Base-by-base conservation (phyloP, 78 protist species). In the Dictyostelium discoideum region DNA sequence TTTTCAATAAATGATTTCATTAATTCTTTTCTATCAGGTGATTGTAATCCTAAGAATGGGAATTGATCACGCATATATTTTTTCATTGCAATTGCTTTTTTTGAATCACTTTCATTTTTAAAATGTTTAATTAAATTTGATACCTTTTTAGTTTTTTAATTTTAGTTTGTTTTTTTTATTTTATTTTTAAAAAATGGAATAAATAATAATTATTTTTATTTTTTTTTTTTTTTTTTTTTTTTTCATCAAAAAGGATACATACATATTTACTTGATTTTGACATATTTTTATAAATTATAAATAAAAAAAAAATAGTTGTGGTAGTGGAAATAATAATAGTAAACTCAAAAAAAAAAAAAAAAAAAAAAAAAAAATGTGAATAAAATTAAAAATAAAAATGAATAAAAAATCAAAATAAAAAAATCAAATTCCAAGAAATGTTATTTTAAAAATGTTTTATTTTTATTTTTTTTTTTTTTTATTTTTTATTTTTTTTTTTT, bases 11-110 rank as follows among this genome's bases (percentile, higher is more conserved):
- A 82, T 0, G 69, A 22, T 44, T 89, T 89, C 0, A 89, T 29
- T 20, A 82, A 77, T 16, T 24, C n/a, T 40, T 65, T 80, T 32
- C 94, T 60, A 6, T 44, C n/a, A 9, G 94, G 94, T 46, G 50
- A 26, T 48, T 42, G 29, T 4, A 89, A 11, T 10, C 94, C 94
- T 3, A 89, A 4, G 63, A 82, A 89, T 50, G 24, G 42, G 46
- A 89, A 89, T 82, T 89, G 77, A 69, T 65, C 13, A 50, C 87
- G 69, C 94, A 89, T 89, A 69, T 89, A 89, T 11, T 50, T 9
- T 44, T 88, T 46, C 93, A 80, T 88, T 11, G 29, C 60, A 2
- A 6, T 48, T 22, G 85, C 42, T 14, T 40, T 57, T 20, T 29
- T 77, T 57, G n/a, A 13, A 77, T 77, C 42, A 20, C n/a, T 40